A percentile compares a stretch with the other conserved stretches of the same genome.
Conservation (phyloP, 2,329 filamentous ascomycete genomes). For the Chalaropsis ovoidea region DNA sequence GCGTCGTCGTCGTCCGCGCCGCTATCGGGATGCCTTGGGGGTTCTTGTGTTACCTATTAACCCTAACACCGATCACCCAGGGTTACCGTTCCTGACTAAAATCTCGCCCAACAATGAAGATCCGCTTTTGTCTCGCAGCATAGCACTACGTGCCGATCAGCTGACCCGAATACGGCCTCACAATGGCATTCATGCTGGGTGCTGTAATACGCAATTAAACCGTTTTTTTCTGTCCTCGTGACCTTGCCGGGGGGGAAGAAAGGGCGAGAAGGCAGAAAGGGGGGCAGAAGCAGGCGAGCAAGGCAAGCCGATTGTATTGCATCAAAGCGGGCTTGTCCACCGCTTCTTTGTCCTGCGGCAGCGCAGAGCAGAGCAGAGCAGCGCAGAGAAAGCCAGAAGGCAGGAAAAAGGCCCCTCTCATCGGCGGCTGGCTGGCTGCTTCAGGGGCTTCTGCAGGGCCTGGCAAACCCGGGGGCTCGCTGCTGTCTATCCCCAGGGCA, state of each 20-base stretch:
- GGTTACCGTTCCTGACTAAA: not conserved
- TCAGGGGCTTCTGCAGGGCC: not conserved
- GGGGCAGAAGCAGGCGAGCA: not conserved
- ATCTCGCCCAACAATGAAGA: not conserved
- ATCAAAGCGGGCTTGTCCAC: conserved; percentile 18
- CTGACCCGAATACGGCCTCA: conserved; percentile 4
- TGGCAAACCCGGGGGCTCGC: not conserved
- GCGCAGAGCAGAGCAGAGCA: too few species aligned
- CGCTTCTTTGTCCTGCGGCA: conserved; percentile 3
- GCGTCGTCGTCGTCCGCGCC: not conserved
- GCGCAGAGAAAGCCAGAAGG: not conserved
- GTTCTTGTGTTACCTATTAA: not conserved
- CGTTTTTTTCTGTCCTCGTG: conserved; percentile 1
- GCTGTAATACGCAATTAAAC: conserved; percentile 8
- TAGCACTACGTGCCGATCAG: not conserved
- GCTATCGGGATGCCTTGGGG: too few species aligned
- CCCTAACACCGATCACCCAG: not conserved
- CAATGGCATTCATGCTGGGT: conserved; percentile 1
- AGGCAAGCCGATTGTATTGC: conserved; percentile 8
- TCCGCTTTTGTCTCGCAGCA: not conserved
- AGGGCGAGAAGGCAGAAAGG: not conserved
- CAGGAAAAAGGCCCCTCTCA: not conserved
- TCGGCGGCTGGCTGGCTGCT: not conserved
- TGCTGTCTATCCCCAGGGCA: not conserved
- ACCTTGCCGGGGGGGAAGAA: not conserved